A percentile compares a stretch with the other conserved stretches of the same genome.
phyloP scores from a whole-genome alignment of 768 basidiomycete species.

The Russula ochroleuca region DNA sequence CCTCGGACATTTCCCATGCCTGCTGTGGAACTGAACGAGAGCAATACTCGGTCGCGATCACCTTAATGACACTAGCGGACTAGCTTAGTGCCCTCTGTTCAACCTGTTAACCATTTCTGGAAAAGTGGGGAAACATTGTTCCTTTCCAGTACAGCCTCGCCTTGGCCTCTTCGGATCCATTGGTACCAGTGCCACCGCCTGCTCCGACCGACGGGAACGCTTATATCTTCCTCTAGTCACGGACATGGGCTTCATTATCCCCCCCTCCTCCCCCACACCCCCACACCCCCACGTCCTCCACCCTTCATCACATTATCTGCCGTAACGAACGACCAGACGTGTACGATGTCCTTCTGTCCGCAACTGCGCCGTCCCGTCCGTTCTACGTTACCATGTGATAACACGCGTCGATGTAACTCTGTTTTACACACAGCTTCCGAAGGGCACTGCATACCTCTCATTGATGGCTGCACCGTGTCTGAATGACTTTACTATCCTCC shows the following conservation, averaged over 20 bases:
- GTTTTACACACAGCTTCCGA: slow-evolving; percentile 8
- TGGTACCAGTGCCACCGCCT: neutral
- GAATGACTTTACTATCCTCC: slow-evolving; percentile 17
- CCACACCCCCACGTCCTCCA: neutral
- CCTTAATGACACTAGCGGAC: neutral
- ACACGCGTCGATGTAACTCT: neutral
- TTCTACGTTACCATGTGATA: neutral
- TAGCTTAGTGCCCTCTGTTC: neutral
- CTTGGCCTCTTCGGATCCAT: slow-evolving; percentile 17
- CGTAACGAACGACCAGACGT: neutral
- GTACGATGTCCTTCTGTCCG: neutral
- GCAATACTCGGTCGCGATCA: neutral
- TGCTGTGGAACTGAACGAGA: neutral
- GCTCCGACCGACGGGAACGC: neutral
- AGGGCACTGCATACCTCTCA: slow-evolving; percentile 11
- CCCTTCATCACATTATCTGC: neutral
- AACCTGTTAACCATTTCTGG: slow-evolving; percentile 2
- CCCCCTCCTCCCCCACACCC: neutral
- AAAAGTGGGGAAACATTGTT: neutral
- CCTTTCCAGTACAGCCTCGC: slow-evolving; percentile 3
- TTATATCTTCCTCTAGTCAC: slow-evolving; percentile 6
- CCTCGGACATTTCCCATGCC: slow-evolving; percentile 5
- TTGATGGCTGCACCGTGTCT: slow-evolving; percentile 17
- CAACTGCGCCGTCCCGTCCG: neutral
- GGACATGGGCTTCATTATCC: neutral